Conservation (phyloP, 805 yeast species). For the Yamadazyma olivae region DNA sequence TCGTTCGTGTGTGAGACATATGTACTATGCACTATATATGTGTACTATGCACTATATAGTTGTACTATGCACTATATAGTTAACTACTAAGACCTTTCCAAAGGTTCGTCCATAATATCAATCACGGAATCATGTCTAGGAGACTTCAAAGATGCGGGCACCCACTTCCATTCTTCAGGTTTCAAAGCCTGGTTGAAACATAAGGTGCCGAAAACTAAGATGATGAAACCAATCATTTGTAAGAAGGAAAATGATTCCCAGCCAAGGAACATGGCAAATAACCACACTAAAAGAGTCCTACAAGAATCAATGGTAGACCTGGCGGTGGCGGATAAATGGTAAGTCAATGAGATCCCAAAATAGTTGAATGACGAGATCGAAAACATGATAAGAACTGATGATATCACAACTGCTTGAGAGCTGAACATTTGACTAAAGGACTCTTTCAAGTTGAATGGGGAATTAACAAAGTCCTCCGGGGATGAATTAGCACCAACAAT, state of each 20-base stretch:
- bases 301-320: slow-evolving; percentile 78
- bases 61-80: too few species aligned
- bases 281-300: slow-evolving; percentile 73
- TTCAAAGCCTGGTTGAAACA: slow-evolving; percentile 67
- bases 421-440: slow-evolving; percentile 49
- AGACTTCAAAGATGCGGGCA: slow-evolving; percentile 45
- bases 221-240: slow-evolving; percentile 61
- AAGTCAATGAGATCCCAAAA: slow-evolving; percentile 69
- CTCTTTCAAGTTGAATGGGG: slow-evolving; percentile 54
- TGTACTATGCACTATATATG: too few species aligned
- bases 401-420: slow-evolving; percentile 39
- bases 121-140: slow-evolving; percentile 12
- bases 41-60: too few species aligned
- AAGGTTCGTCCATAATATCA: slow-evolving; percentile 29
- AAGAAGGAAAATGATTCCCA: slow-evolving; percentile 70
- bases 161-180: slow-evolving; percentile 45
- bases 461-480: slow-evolving; percentile 36
- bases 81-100: slow-evolving; percentile 19
- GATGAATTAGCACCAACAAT: slow-evolving; percentile 32
- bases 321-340: slow-evolving; percentile 66
- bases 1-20: too few species aligned
- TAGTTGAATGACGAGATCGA: slow-evolving; percentile 71
- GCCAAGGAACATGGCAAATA: slow-evolving; percentile 63
- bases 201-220: slow-evolving; percentile 69
- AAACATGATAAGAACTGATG: slow-evolving; percentile 65